A percentile compares a stretch with the other conserved stretches of the same genome.
These are phyloP conservation scores for Prunus campanulata DNA, from an alignment of 306 rosid species.

Conservation along the genomic window DNA sequence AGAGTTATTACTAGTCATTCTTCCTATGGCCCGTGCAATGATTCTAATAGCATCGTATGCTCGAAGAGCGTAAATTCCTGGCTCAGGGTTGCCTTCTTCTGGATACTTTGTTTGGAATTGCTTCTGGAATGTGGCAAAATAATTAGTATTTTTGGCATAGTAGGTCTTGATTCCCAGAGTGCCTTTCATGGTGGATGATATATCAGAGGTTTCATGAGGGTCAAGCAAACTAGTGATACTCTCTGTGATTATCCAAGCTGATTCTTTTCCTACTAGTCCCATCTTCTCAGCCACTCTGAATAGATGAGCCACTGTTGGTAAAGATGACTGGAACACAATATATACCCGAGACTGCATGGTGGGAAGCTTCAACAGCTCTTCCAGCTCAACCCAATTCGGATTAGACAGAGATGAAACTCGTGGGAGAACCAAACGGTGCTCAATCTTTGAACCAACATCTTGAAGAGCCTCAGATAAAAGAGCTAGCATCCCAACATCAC, in stretches of 20 bases:
- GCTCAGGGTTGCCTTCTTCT: constrained; percentile 40
- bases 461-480: constrained; percentile 48
- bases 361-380: constrained; percentile 40
- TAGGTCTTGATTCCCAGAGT: constrained; percentile 56
- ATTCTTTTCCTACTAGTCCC: constrained; percentile 36
- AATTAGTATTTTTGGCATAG: constrained; percentile 31
- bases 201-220: constrained; percentile 24
- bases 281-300: constrained; percentile 48
- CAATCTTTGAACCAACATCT: constrained; percentile 42
- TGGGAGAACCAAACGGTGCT: constrained; percentile 44
- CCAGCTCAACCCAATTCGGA: constrained; percentile 43
- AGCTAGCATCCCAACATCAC: constrained; percentile 37
- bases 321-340: constrained; percentile 45
- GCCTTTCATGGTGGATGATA: constrained; percentile 48
- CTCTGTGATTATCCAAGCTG: constrained; percentile 61
- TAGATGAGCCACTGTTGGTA: constrained; percentile 37
- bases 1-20: constrained; percentile 12
- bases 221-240: constrained; percentile 40
- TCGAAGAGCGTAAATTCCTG: constrained; percentile 49
- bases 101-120: constrained; percentile 30
- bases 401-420: constrained; percentile 35
- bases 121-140: constrained; percentile 32
- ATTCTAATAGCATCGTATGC: constrained; percentile 53
- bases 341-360: constrained; percentile 43
- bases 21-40: constrained; percentile 36